phyloP scores from a whole-genome alignment of 2,329 filamentous ascomycete species.

The Fusarium continuum region DNA sequence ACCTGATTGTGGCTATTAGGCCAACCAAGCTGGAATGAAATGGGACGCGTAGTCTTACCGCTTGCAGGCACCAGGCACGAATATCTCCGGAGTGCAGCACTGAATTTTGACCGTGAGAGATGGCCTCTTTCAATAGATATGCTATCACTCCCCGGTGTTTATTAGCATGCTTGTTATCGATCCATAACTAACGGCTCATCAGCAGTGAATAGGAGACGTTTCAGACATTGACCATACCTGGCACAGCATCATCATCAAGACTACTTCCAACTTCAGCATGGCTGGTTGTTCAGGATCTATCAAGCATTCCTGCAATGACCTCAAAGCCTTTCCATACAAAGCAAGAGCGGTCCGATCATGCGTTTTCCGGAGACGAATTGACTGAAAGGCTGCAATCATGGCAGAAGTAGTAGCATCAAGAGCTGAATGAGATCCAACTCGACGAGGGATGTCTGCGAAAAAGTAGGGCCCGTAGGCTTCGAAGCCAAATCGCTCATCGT shows the following conservation, averaged over 20 bases:
- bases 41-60: background rate
- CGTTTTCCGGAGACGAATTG: background rate
- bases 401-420: constrained; percentile 8
- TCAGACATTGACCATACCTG: background rate
- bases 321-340: constrained; percentile 12
- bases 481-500: constrained; percentile 13
- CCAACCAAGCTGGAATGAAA: fast-evolving
- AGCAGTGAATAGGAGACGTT: background rate
- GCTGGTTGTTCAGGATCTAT: background rate
- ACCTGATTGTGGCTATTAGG: background rate
- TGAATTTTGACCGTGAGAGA: background rate
- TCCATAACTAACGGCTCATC: background rate
- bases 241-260: constrained; percentile 21
- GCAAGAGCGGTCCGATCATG: background rate
- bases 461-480: constrained; percentile 3
- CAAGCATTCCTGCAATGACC: constrained; percentile 2
- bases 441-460: constrained; percentile 5
- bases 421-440: constrained; percentile 3
- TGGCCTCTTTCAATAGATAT: background rate
- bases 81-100: background rate
- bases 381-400: constrained; percentile 7
- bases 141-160: constrained; percentile 8
- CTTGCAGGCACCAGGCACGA: constrained; percentile 13
- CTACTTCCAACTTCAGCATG: constrained; percentile 10
- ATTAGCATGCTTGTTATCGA: constrained; percentile 19